phyloP scores from a whole-genome alignment of 768 basidiomycete genomes.

The Gymnopilus dilepis region DNA sequence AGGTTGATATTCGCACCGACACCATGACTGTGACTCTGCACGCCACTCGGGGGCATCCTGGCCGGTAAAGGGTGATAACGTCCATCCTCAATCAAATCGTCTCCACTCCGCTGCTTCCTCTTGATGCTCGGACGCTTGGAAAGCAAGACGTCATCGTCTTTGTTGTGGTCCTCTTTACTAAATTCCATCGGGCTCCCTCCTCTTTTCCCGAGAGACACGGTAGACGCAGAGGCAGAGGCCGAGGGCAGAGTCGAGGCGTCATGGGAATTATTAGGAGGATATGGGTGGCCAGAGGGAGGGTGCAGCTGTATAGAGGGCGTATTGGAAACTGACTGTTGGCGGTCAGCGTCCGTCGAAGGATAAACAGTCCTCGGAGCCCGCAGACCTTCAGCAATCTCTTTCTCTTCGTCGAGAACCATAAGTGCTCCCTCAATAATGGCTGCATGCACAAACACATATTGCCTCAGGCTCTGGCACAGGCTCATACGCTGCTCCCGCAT shows the following conservation, averaged over 20 bases:
- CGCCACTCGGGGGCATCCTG: constrained; percentile 9
- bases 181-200: constrained; percentile 76
- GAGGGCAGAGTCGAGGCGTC: constrained; percentile 26
- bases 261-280: constrained; percentile 16
- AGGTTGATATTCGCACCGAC: too few species aligned
- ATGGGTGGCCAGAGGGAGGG: constrained; percentile 11
- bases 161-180: constrained; percentile 63
- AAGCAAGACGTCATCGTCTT: constrained; percentile 56
- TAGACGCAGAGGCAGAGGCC: too few species aligned
- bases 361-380: background rate
- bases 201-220: constrained; percentile 56
- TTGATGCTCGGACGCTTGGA: constrained; percentile 75
- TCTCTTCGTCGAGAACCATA: constrained; percentile 77
- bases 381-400: constrained; percentile 34
- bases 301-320: background rate
- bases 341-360: background rate
- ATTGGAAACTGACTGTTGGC: background rate
- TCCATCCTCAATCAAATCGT: constrained; percentile 21
- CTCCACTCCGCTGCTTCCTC: constrained; percentile 29
- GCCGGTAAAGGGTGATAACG: constrained; percentile 21
- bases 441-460: constrained; percentile 93
- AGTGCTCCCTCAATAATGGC: constrained; percentile 83
- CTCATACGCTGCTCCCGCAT: constrained; percentile 98
- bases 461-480: constrained; percentile 90
- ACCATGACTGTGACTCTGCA: constrained; percentile 19